A percentile compares a stretch with the other conserved stretches of the same genome.
Evolutionary conservation across 352 stramenopile species (phyloP).

Genomic region (Phytophthora hibernalis): DNA sequence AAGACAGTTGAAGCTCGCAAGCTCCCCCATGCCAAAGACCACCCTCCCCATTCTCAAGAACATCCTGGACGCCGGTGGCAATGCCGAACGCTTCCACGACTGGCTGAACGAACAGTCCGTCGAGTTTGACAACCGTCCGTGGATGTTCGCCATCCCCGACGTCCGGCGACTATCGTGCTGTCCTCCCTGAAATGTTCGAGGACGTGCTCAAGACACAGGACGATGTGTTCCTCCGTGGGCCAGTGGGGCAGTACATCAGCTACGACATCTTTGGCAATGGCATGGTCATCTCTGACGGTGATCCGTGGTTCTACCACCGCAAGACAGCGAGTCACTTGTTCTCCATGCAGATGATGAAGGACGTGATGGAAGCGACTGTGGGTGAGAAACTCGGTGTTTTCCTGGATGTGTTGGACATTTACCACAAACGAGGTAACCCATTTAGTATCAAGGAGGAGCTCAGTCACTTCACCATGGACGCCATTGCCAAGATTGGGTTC

Average conservation of each 20-base stretch:
- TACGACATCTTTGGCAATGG: conserved; percentile 61
- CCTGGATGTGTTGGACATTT: conserved; percentile 19
- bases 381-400: conserved; percentile 29
- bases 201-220: conserved; percentile 63
- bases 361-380: conserved; percentile 44
- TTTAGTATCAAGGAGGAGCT: conserved; percentile 51
- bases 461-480: conserved; percentile 58
- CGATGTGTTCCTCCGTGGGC: conserved; percentile 64
- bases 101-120: conserved; percentile 45
- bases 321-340: conserved; percentile 87
- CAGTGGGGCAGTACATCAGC: conserved; percentile 32
- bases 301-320: conserved; percentile 60
- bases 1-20: conserved; percentile 12
- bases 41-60: conserved; percentile 46
- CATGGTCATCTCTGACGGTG: conserved; percentile 35
- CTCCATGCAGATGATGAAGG: conserved; percentile 47
- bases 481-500: conserved; percentile 62
- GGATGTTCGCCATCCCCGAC: conserved; percentile 36
- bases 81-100: conserved; percentile 45
- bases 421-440: conserved; percentile 2
- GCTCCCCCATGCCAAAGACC: conserved; percentile 25
- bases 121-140: conserved; percentile 38
- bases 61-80: conserved; percentile 22
- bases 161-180: conserved; percentile 42
- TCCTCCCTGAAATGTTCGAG: conserved; percentile 39